phyloP scores from a whole-genome alignment of 805 yeast species.

The Ogataea angusta region DNA sequence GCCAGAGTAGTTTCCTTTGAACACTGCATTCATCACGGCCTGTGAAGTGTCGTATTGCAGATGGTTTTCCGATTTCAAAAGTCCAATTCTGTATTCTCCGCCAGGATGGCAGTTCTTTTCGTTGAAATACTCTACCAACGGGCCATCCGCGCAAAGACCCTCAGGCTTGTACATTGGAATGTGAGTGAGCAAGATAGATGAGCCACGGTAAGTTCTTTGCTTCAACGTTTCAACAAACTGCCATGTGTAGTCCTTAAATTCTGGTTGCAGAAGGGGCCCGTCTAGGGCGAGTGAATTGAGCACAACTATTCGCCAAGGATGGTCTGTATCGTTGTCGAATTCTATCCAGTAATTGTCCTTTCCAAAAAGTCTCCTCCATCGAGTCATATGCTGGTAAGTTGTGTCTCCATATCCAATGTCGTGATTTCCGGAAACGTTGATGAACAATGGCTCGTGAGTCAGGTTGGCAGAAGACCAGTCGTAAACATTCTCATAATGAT shows the following conservation, averaged over 20 bases:
- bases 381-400: conserved; percentile 82
- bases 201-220: conserved; percentile 59
- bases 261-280: conserved; percentile 82
- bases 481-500: conserved; percentile 57
- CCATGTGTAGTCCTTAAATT: conserved; percentile 65
- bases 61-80: conserved; percentile 83
- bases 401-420: conserved; percentile 98
- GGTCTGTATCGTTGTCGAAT: conserved; percentile 56
- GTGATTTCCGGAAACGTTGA: conserved; percentile 91
- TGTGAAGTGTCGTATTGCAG: conserved; percentile 64
- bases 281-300: conserved; percentile 80
- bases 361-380: conserved; percentile 76
- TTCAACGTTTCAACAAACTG: conserved; percentile 63
- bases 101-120: conserved; percentile 43
- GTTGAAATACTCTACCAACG: conserved; percentile 59
- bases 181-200: conserved; percentile 82
- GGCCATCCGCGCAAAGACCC: conserved; percentile 88
- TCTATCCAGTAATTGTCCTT: conserved; percentile 79
- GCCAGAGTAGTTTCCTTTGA: conserved; percentile 66
- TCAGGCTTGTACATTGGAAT: conserved; percentile 80
- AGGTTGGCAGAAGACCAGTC: conserved; percentile 53
- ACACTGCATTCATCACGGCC: conserved; percentile 66
- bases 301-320: conserved; percentile 88
- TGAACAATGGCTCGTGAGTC: conserved; percentile 59
- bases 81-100: conserved; percentile 67